Evolutionary conservation across 2,329 filamentous ascomycete species (phyloP), one percentile per base, ranked within the genome.

Genomic region (Aspergillus ustus): DNA sequence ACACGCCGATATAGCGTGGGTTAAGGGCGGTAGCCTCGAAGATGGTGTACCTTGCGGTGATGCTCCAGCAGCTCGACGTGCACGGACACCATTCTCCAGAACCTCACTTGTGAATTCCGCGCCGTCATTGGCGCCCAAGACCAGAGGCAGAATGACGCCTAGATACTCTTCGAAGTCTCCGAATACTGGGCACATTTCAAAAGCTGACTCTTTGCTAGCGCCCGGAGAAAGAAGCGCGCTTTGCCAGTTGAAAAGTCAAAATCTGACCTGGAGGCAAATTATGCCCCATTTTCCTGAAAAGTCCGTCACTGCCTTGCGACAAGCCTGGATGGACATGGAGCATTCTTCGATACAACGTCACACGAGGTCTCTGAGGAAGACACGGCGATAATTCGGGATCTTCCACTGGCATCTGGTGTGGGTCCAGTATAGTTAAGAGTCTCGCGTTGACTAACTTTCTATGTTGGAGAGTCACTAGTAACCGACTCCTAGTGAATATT

Each of bases 211-310:
- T 49, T 45, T 59, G 37, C 46, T 59, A 59, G 22, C 29, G 46
- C 48, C 56, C 15, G n/a, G 56, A 59, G 56, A 59, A 59, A 52
- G 31, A 59, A 52, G 48, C 20, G 25, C 28, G 28, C 49, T 59
- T 59, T 52, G 22, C 29, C 31, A 5, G 49, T 59, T 59, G n/a
- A 59, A 59, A 59, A 44, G 40, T 46, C 22, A 59, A 46, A 59
- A 59, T 59, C 46, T 59, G 37, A 59, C 49, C 46, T 52, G 31
- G 49, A 59, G 46, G 40, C 49, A 52, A 59, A 52, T 59, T 46
- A 59, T 59, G 56, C 46, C 19, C 40, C 15, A 52, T 59, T 59
- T 59, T 43, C 56, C 56, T 52, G 49, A 45, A 44, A 59, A 59
- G 56, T 34, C 49, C 20, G 49, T 59, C 34, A 22, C 46, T 52